Evolutionary conservation across 164 flowering plant genomes (phyloP).

Genomic region (Akebia trifoliata): DNA sequence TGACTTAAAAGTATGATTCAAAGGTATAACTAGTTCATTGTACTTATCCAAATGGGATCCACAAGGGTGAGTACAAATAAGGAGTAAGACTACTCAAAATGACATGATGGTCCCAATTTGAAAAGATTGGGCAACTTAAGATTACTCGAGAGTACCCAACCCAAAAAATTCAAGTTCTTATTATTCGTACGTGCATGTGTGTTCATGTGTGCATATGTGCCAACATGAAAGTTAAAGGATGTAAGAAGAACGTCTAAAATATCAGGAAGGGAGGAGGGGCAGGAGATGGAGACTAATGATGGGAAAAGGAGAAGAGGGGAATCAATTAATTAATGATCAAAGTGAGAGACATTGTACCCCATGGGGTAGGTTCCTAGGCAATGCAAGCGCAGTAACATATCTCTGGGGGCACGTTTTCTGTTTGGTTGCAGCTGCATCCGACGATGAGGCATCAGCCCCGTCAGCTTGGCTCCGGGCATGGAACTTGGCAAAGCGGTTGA

Average conservation of each 20-base stretch:
- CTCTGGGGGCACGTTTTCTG: constrained; percentile 48
- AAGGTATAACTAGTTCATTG: too few species aligned
- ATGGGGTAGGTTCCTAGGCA: constrained; percentile 69
- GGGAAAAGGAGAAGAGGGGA: constrained; percentile 12
- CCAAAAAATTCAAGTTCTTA: too few species aligned
- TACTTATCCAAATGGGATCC: too few species aligned
- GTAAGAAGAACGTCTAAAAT: not conserved
- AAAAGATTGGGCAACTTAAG: too few species aligned
- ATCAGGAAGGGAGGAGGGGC: constrained; percentile 17
- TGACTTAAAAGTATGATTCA: too few species aligned
- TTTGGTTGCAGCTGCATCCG: constrained; percentile 27
- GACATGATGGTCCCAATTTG: too few species aligned
- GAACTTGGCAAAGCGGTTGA: constrained; percentile 82
- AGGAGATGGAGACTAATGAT: constrained; percentile 19
- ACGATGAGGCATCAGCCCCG: constrained; percentile 33
- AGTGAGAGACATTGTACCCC: constrained; percentile 80
- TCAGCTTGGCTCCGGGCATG: constrained; percentile 45
- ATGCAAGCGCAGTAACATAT: constrained; percentile 63
- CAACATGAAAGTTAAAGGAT: not conserved
- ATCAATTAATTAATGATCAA: constrained; percentile 44
- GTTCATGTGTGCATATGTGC: not conserved
- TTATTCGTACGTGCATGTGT: too few species aligned
- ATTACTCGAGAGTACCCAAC: too few species aligned
- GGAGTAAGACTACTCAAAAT: too few species aligned
- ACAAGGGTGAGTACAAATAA: too few species aligned